Percentiles rank a stretch among this genome's conserved stretches.
Conservation (phyloP, 306 rosid genomes). For the Prunus mume region DNA sequence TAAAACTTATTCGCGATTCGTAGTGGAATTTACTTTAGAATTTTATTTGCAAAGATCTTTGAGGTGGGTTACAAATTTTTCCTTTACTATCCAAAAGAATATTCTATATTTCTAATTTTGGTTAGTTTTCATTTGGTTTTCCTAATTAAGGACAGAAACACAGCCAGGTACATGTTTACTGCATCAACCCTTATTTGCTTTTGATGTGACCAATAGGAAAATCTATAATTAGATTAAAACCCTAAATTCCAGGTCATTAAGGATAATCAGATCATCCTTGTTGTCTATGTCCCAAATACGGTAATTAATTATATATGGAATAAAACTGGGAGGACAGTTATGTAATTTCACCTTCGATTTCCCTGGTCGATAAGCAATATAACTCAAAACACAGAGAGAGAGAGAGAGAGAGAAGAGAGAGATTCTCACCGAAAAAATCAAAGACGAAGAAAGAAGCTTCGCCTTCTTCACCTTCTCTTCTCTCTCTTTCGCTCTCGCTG, state of each 20-base stretch:
- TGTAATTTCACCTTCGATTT: conserved; percentile 16
- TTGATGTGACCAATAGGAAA: not conserved
- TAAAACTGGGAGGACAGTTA: conserved; percentile 11
- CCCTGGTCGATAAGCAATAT: conserved; percentile 14
- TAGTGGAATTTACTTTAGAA: too few relatives aligned
- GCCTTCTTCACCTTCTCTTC: conserved; percentile 11
- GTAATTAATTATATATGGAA: too few relatives aligned
- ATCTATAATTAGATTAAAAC: not conserved
- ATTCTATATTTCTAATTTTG: not conserved
- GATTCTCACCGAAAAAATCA: conserved; percentile 18
- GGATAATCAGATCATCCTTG: not conserved
- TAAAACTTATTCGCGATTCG: too few relatives aligned
- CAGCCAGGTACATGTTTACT: not conserved
- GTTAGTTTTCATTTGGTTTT: not conserved
- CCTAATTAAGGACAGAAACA: not conserved
- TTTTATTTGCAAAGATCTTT: too few relatives aligned
- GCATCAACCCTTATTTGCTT: not conserved
- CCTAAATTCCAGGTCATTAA: not conserved
- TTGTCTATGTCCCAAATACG: too few relatives aligned
- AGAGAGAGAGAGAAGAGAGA: not conserved
- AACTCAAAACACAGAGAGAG: not conserved
- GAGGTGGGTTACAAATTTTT: too few relatives aligned
- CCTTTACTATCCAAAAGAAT: too few relatives aligned
- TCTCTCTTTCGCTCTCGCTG: conserved; percentile 35
- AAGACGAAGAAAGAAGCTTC: conserved; percentile 11